Base-by-base conservation (phyloP, 1,284 basidiomycete genomes). In the Neonothopanus nambi region DNA sequence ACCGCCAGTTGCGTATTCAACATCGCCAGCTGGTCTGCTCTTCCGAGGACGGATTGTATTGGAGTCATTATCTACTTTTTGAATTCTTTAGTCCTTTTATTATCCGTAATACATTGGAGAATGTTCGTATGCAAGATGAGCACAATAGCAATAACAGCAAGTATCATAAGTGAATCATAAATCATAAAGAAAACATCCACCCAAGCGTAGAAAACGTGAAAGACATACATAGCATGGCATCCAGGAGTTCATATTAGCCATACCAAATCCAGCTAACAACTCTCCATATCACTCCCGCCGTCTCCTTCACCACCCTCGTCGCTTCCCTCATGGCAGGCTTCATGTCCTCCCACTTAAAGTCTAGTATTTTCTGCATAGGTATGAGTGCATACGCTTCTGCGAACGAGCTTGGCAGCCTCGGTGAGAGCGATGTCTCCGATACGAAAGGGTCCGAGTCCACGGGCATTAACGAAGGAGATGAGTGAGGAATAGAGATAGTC, bases 241-340 rank as follows among this genome's bases (percentile, higher is more conserved):
- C n/a, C n/a, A n/a, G 17, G 13, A 2, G 21, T 8, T 40, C 38
- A 40, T 40, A 40, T 40, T 9, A 40, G 11, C 17, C 17, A 64
- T 84, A 81, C 60, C 82, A 83, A 36, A 69, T 70, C 67, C 66
- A 79, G 59, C 76, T 70, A 44, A 75, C 63, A 40, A 77, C 55
- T 52, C 73, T 66, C 81, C 81, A 84, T 13, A 80, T 65, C n/a
- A 69, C 59, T 37, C 71, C 71, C 50, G 17, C 43, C 17, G 43
- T 45, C 4, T 28, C 43, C 3, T 15, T 3, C 13, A 77, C 57
- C 13, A 72, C 69, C 37, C 60, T 64, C 28, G 73, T 51, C 35
- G 80, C 57, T 44, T 59, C 71, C 18, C 76, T 67, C 18, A 73
- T 44, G 12, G 52, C 35, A n/a, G 56, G 58, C 17, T 30, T 48